Evolutionary conservation across 2,329 filamentous ascomycete genomes (phyloP), one percentile per base, ranked within the genome.

Genomic region (Harringtonia lauricola): DNA sequence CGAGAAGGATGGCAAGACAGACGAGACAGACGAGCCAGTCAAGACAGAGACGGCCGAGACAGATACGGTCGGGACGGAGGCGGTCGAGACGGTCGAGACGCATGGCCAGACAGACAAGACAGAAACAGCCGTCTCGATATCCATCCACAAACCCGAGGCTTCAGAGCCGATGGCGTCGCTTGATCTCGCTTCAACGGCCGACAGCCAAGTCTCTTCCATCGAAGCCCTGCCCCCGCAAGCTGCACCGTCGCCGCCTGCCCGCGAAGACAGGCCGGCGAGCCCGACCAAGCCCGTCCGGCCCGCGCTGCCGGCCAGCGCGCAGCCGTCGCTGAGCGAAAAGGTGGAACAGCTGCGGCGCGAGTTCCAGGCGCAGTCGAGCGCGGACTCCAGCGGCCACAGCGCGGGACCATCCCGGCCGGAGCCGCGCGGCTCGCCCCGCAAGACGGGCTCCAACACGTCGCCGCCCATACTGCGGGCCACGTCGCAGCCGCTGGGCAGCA

Each of bases 381-480:
- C 68, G 41, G n/a, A 54, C 33, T 44, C 45, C 13, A 44, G 47
- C 14, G 28, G 18, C 34, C 17, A 18, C 29, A 40, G 17, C 30
- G 24, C 7, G 15, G 2, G 8, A 9, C 57, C 54, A 6, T 36
- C 44, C 6, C 40, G 43, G 4, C 37, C 44, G 5, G 54, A 58
- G 6, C 26, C 28, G 47, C 59, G 42, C 35, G 52, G 14, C 8
- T 47, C 64, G 28, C 59, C 65, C 26, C 67, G 74, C 49, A 72
- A 66, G 50, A 57, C 64, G 24, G 68, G 68, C 29, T 54, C 63
- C 42, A 64, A 57, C 35, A 59, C 65, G 17, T 72, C 73, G 12
- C 72, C 74, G 29, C 73, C 74, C 4, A 67, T 78, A 53, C 56
- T 70, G 38, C 68, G 74, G 39, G 64, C 74, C 2, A 60, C 66